Base-by-base conservation (phyloP, 208 protist species). In the Cochliopodium minus region DNA sequence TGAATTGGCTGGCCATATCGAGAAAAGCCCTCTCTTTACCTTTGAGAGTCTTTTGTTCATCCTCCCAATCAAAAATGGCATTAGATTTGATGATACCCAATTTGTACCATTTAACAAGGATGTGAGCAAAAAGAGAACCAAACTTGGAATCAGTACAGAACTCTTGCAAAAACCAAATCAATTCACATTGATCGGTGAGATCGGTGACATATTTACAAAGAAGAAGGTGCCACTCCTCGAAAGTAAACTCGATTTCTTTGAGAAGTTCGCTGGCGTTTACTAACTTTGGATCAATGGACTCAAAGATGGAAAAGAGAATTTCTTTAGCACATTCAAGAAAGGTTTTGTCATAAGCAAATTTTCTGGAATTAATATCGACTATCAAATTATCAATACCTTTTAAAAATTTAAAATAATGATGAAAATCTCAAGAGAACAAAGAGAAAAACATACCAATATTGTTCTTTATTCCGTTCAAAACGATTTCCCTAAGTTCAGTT, bases 301-400 rank as follows among this genome's bases (percentile, higher is more conserved):
- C 20, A 0, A 72, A 28, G 5, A 72, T 9, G 0, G 11, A 57
- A 13, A 20, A 30, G 6, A 71, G 30, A 4, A 53, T 7, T 11
- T 38, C 38, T 5, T 33, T 23, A 10, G 26, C 10, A 59, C 58
- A 68, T 47, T 73, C 64, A 6, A 42, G 15, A 29, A 51, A 57
- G 35, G 38, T 47, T n/a, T 15, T 46, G 38, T 71, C 46, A 35
- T 68, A 71, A 3, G 64, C 59, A 62, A 65, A 74, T 36, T 70
- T 72, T 6, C 59, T 17, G 23, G 50, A 50, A n/a, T 74, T 73
- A 2, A 74, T 34, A 46, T 73, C 63, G 0, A 73, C 26, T 33
- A 57, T 30, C 11, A 64, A 55, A 25, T 72, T 64, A n/a, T 61
- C 46, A 1, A 64, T 40, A 17, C 6, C 1, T 43, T 10, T 4